Percentiles rank a stretch among this genome's conserved stretches.
These are phyloP conservation scores for Chlorella sp. DNA, from an alignment of 139 green algal species.

Conservation along the genomic window DNA sequence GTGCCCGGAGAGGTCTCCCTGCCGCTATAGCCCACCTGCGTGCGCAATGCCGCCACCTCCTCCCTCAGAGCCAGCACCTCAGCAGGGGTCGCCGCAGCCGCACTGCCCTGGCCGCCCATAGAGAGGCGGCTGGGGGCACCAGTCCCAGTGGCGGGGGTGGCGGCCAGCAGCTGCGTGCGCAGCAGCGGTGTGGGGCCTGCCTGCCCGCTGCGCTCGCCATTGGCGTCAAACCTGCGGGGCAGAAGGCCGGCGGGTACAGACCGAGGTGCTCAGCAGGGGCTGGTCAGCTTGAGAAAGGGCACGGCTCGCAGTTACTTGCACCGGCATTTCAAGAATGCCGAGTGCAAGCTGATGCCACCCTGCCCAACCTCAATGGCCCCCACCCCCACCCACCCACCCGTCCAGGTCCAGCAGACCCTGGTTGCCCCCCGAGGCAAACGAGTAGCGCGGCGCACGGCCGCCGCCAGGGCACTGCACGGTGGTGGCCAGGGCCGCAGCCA, in stretches of 20 bases:
- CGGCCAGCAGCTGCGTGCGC: slow-evolving; percentile 16
- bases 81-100: background rate
- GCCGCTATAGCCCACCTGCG: slow-evolving; percentile 10
- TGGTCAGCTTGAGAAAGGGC: no score
- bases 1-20: no score
- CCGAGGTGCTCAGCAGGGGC: no score
- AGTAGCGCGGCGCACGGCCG: background rate
- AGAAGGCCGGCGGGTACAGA: no score
- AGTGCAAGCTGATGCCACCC: no score
- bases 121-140: background rate
- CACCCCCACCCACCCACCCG: no score
- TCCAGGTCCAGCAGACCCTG: slow-evolving; percentile 29
- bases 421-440: background rate
- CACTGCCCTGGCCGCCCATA: background rate
- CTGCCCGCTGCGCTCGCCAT: slow-evolving; percentile 16
- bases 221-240: slow-evolving; percentile 9
- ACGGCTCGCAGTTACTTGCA: no score
- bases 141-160: background rate
- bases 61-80: slow-evolving; percentile 6
- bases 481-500: background rate
- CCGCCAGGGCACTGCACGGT: slow-evolving; percentile 7
- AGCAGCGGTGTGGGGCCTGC: slow-evolving; percentile 5
- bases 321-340: no score
- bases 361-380: no score
- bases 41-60: background rate